Evolutionary conservation across 805 yeast species (phyloP).

Genomic region (Candida xiaguanensis): DNA sequence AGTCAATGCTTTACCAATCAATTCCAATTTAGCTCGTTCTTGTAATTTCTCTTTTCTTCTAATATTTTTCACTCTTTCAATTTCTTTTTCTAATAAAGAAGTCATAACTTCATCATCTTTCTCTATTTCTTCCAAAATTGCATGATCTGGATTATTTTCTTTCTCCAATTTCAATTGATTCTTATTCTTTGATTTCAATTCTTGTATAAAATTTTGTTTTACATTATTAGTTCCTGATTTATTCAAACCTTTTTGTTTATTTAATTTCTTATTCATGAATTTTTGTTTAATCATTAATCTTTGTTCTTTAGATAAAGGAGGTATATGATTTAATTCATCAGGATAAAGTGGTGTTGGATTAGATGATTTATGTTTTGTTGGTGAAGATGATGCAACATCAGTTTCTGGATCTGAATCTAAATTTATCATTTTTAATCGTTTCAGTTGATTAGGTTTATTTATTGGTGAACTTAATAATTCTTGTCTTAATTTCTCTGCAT

Average conservation of each 20-base stretch:
- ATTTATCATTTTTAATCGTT: slow-evolving; percentile 12
- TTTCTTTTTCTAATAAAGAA: slow-evolving; percentile 46
- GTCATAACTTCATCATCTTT: slow-evolving; percentile 44
- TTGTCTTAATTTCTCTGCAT: slow-evolving; percentile 30
- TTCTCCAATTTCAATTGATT: slow-evolving; percentile 35
- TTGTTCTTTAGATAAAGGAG: slow-evolving; percentile 31
- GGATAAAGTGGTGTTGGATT: slow-evolving; percentile 1
- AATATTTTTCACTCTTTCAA: slow-evolving; percentile 44
- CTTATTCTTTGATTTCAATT: slow-evolving; percentile 41
- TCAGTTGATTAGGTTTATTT: slow-evolving; percentile 9
- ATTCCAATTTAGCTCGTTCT: slow-evolving; percentile 34
- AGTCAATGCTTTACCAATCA: slow-evolving; percentile 17
- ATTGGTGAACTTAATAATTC: slow-evolving; percentile 26
- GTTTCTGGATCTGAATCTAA: slow-evolving; percentile 28
- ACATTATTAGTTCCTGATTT: slow-evolving; percentile 1
- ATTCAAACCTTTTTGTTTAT: neutral
- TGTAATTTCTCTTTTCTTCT: slow-evolving; percentile 39
- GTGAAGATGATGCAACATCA: slow-evolving; percentile 10
- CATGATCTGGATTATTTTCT: slow-evolving; percentile 21
- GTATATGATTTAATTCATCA: slow-evolving; percentile 17
- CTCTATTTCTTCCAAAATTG: slow-evolving; percentile 32
- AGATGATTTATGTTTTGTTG: neutral
- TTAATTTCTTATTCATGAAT: slow-evolving; percentile 22
- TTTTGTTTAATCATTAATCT: slow-evolving; percentile 28
- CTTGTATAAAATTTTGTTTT: slow-evolving; percentile 26